A percentile compares a stretch with the other conserved stretches of the same genome.
These are phyloP conservation scores for Dipodascopsis uninucleata DNA, from an alignment of 805 yeast genomes.

Conservation along the genomic window DNA sequence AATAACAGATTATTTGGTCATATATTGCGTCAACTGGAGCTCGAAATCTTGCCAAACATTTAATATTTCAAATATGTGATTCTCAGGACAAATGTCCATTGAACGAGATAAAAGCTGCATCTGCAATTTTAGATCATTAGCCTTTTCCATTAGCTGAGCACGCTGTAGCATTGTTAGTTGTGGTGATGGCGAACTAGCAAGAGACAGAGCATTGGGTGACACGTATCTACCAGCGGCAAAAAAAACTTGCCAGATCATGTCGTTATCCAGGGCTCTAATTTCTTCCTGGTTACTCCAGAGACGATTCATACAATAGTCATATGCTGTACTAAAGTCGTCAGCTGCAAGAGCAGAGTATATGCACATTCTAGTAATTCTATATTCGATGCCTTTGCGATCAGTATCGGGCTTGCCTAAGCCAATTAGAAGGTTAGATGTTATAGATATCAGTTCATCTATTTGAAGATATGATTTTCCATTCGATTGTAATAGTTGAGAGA, in stretches of 20 bases:
- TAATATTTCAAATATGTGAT: constrained; percentile 53
- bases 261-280: constrained; percentile 32
- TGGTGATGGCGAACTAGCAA: constrained; percentile 12
- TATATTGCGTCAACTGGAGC: constrained; percentile 16
- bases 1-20: not conserved
- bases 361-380: constrained; percentile 40
- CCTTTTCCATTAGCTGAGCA: constrained; percentile 39
- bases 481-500: constrained; percentile 34
- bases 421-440: constrained; percentile 9
- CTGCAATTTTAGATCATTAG: constrained; percentile 47
- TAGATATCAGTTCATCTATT: constrained; percentile 28
- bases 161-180: not conserved
- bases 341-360: constrained; percentile 66
- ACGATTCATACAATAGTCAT: constrained; percentile 34
- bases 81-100: constrained; percentile 50
- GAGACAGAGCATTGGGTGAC: constrained; percentile 41
- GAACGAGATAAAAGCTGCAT: constrained; percentile 52
- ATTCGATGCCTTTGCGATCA: constrained; percentile 10
- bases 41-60: constrained; percentile 52
- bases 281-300: constrained; percentile 21
- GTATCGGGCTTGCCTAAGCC: constrained; percentile 11
- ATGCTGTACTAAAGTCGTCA: constrained; percentile 59
- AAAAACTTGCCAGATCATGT: constrained; percentile 61
- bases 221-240: constrained; percentile 66
- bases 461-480: constrained; percentile 34